Evolutionary conservation across 805 yeast species (phyloP).

Genomic region (Saccharomyces jurei): DNA sequence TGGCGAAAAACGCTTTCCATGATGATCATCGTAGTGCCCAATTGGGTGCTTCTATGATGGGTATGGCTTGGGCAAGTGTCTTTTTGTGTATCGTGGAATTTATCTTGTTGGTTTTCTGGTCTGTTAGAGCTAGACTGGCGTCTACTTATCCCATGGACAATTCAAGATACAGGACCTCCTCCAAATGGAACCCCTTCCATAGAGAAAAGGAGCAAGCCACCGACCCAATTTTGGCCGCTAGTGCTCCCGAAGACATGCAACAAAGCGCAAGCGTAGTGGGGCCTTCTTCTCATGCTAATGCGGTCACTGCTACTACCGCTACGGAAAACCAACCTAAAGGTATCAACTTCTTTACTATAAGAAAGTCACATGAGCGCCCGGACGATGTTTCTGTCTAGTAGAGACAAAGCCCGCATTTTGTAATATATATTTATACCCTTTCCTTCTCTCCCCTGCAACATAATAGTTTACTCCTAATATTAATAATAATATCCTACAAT

Average conservation of each 20-base stretch:
- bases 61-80: slow-evolving; percentile 65
- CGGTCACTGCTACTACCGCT: not conserved
- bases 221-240: not conserved
- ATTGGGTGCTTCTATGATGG: slow-evolving; percentile 51
- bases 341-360: slow-evolving; percentile 69
- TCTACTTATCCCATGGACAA: not conserved
- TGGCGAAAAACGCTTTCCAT: slow-evolving; percentile 64
- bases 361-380: slow-evolving; percentile 35
- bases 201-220: slow-evolving; percentile 5
- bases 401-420: not conserved
- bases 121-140: not conserved
- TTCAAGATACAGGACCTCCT: not conserved
- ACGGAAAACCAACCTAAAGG: slow-evolving; percentile 35
- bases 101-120: slow-evolving; percentile 1
- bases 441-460: not conserved
- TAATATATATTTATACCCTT: not conserved
- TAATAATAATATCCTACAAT: not conserved
- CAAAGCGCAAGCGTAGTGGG: not conserved
- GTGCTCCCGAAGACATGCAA: not conserved
- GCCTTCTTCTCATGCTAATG: not conserved
- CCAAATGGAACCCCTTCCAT: slow-evolving; percentile 6
- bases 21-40: slow-evolving; percentile 37
- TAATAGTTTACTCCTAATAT: not conserved
- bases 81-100: slow-evolving; percentile 28
- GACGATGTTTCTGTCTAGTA: slow-evolving; percentile 25